Percentiles rank a stretch among this genome's conserved stretches.
phyloP scores from a whole-genome alignment of 768 basidiomycete species.

The Gloeopeniophorella convolvens region DNA sequence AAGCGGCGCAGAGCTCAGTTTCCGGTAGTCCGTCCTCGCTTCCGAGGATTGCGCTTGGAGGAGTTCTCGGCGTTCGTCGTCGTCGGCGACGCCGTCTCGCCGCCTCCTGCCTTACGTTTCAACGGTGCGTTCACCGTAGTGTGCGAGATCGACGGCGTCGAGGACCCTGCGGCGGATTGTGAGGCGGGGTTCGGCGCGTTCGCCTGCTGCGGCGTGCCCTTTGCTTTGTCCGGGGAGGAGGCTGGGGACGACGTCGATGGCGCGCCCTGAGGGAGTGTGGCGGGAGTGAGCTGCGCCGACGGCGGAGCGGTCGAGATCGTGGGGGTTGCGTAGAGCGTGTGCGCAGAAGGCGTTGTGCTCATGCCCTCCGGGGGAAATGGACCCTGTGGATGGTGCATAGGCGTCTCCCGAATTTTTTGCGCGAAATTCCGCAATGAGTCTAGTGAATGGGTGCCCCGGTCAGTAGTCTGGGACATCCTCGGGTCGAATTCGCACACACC shows the following conservation, averaged over 20 bases:
- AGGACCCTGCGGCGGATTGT: constrained; percentile 12
- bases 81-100: constrained; percentile 44
- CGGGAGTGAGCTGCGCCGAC: constrained; percentile 29
- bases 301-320: constrained; percentile 16
- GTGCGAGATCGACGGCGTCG: constrained; percentile 28
- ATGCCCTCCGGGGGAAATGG: constrained; percentile 13
- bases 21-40: constrained; percentile 46
- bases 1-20: constrained; percentile 28
- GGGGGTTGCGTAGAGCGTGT: constrained; percentile 13
- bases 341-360: constrained; percentile 16
- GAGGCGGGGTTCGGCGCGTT: constrained; percentile 19
- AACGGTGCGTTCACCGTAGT: constrained; percentile 26
- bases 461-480: background rate
- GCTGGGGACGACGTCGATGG: constrained; percentile 10
- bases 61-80: constrained; percentile 37
- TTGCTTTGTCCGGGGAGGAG: constrained; percentile 16
- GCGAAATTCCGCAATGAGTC: constrained; percentile 40
- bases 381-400: constrained; percentile 14
- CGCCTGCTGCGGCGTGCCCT: constrained; percentile 19
- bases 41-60: constrained; percentile 51
- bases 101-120: constrained; percentile 30
- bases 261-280: constrained; percentile 31
- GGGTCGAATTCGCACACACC: constrained; percentile 42
- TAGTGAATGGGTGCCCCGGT: constrained; percentile 19
- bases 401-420: constrained; percentile 30